phyloP scores from a whole-genome alignment of 306 rosid genomes.

The Prunus kanzakura region DNA sequence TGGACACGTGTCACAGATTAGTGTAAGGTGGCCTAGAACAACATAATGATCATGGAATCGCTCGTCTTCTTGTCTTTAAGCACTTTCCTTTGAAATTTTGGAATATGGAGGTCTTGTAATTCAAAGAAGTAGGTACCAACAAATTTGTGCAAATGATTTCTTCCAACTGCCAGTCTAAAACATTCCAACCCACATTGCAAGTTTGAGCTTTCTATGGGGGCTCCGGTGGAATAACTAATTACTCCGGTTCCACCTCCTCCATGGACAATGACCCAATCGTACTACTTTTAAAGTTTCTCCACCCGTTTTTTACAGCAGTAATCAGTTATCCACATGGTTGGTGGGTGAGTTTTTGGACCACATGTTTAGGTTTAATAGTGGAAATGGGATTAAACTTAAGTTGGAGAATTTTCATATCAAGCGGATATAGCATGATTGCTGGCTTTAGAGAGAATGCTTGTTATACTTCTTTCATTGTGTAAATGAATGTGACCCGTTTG shows the following conservation, averaged over 20 bases:
- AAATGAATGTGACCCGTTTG: background rate
- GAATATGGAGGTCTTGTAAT: background rate
- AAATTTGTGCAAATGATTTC: background rate
- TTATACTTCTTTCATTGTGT: background rate
- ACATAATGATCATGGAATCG: background rate
- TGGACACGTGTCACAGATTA: constrained; percentile 5
- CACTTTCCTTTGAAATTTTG: background rate
- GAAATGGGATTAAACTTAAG: too few species aligned
- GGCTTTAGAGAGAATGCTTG: background rate
- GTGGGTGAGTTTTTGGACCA: background rate
- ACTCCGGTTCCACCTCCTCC: too few species aligned
- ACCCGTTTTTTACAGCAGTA: too few species aligned
- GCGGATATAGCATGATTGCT: too few species aligned
- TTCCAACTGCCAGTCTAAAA: background rate
- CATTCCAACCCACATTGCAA: background rate
- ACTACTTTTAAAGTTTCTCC: background rate
- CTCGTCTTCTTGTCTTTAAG: background rate
- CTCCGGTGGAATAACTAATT: too few species aligned
- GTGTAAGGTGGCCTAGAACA: background rate
- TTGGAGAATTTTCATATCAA: too few species aligned
- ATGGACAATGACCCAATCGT: too few species aligned
- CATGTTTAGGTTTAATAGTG: too few species aligned
- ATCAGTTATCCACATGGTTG: background rate
- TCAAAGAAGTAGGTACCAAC: background rate
- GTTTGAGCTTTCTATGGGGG: background rate